A percentile compares a stretch with the other conserved stretches of the same genome.
phyloP scores from a whole-genome alignment of 2,329 filamentous ascomycete genomes.

The Aspergillus awamori region DNA sequence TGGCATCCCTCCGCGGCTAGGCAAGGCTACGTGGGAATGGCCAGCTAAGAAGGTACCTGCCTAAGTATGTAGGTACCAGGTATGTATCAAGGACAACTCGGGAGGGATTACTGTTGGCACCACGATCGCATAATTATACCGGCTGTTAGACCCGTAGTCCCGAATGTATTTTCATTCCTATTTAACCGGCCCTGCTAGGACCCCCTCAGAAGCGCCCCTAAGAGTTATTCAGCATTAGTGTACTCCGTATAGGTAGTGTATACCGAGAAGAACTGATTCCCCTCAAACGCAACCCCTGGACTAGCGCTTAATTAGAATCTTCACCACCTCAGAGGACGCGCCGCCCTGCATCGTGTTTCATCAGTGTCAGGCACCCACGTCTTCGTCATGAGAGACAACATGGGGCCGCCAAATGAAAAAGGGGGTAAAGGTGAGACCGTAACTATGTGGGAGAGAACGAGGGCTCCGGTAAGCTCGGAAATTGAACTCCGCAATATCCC shows the following conservation, averaged over 20 bases:
- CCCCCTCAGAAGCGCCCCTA: not conserved
- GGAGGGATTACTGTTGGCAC: not conserved
- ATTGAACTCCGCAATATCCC: conserved; percentile 24
- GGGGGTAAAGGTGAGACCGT: not conserved
- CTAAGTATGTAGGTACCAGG: not conserved
- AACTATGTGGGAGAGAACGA: not conserved
- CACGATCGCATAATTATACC: conserved; percentile 15
- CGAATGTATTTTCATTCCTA: conserved; percentile 1
- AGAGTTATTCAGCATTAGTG: not conserved
- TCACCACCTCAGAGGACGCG: conserved; percentile 7
- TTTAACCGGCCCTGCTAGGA: conserved; percentile 5
- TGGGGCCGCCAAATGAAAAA: not conserved
- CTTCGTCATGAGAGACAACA: not conserved
- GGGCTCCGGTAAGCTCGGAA: conserved; percentile 15
- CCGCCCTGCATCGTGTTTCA: conserved; percentile 18
- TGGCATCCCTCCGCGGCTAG: not conserved
- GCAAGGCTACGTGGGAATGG: not conserved
- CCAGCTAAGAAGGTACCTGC: too few species aligned
- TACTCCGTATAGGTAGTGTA: not conserved
- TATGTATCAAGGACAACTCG: not conserved
- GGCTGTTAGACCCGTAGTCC: conserved; percentile 10
- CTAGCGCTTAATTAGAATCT: conserved; percentile 8
- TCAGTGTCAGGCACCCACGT: conserved; percentile 6
- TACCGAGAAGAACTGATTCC: not conserved
- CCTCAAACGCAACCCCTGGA: conserved; percentile 10